A percentile compares a stretch with the other conserved stretches of the same genome.
phyloP scores from a whole-genome alignment of 495 filamentous ascomycete species.

The Podospora sp. region DNA sequence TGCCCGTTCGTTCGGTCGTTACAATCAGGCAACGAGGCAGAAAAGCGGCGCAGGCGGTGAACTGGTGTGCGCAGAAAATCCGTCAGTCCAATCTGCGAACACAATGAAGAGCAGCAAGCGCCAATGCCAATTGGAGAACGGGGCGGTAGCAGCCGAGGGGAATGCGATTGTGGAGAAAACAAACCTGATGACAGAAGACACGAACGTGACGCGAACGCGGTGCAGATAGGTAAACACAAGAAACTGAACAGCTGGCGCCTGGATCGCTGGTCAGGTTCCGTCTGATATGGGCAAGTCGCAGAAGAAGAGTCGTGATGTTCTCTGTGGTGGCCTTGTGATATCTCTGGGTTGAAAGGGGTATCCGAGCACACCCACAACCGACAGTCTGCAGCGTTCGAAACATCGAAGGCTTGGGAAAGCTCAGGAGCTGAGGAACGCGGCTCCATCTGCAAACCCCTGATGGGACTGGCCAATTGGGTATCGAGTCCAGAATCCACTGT shows the following conservation, averaged over 20 bases:
- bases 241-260: background rate
- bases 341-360: background rate
- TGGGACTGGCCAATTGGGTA: constrained; percentile 16
- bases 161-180: background rate
- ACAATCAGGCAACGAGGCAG: background rate
- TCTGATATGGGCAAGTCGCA: background rate
- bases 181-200: background rate
- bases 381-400: constrained; percentile 21
- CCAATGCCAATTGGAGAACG: background rate
- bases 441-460: constrained; percentile 30
- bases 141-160: background rate
- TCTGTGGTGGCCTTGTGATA: background rate
- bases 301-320: background rate
- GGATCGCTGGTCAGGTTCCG: background rate
- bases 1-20: background rate
- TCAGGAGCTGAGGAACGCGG: constrained; percentile 8
- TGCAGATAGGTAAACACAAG: background rate
- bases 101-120: background rate
- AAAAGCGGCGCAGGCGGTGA: background rate
- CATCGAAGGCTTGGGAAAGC: constrained; percentile 22
- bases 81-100: background rate
- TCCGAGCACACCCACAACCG: background rate
- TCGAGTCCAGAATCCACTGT: background rate
- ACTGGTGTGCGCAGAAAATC: background rate
- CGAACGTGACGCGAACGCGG: background rate